phyloP scores from a whole-genome alignment of 495 filamentous ascomycete species.

The Arthonia radiata region DNA sequence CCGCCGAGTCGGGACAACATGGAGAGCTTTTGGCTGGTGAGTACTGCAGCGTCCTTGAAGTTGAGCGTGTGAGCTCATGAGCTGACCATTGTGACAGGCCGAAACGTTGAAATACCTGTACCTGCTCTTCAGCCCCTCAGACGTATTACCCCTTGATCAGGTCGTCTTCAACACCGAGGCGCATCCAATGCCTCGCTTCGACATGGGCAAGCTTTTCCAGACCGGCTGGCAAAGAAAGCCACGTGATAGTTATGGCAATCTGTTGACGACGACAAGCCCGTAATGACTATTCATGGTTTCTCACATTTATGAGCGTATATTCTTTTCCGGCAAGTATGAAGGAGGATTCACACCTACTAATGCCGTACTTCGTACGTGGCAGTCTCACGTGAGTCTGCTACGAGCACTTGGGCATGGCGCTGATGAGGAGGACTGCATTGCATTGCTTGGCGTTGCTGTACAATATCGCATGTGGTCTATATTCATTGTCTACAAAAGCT shows the following conservation, averaged over 20 bases:
- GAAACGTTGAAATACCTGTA: slow-evolving; percentile 98
- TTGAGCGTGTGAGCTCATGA: background rate
- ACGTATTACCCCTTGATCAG: slow-evolving; percentile 60
- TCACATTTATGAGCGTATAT: too few species aligned
- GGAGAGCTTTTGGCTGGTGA: slow-evolving; percentile 86
- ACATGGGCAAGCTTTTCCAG: slow-evolving; percentile 47
- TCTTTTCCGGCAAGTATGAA: too few species aligned
- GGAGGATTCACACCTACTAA: too few species aligned
- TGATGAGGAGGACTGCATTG: too few species aligned
- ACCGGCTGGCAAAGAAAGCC: slow-evolving; percentile 73
- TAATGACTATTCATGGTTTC: too few species aligned
- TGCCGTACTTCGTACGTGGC: too few species aligned
- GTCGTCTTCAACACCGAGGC: slow-evolving; percentile 92
- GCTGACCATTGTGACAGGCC: slow-evolving; percentile 24
- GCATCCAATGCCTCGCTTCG: slow-evolving; percentile 71
- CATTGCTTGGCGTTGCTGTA: too few species aligned
- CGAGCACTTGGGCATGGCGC: too few species aligned
- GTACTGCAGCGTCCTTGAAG: slow-evolving; percentile 8
- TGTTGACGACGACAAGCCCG: too few species aligned
- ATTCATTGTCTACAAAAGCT: too few species aligned
- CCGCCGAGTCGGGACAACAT: slow-evolving; percentile 49
- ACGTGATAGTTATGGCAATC: slow-evolving; percentile 14
- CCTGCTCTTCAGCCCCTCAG: slow-evolving; percentile 66
- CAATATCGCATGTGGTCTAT: too few species aligned
- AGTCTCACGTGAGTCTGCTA: too few species aligned